Evolutionary conservation across 2,329 filamentous ascomycete genomes (phyloP), one percentile per base, ranked within the genome.

Genomic region (Pestalotiopsis sp.): DNA sequence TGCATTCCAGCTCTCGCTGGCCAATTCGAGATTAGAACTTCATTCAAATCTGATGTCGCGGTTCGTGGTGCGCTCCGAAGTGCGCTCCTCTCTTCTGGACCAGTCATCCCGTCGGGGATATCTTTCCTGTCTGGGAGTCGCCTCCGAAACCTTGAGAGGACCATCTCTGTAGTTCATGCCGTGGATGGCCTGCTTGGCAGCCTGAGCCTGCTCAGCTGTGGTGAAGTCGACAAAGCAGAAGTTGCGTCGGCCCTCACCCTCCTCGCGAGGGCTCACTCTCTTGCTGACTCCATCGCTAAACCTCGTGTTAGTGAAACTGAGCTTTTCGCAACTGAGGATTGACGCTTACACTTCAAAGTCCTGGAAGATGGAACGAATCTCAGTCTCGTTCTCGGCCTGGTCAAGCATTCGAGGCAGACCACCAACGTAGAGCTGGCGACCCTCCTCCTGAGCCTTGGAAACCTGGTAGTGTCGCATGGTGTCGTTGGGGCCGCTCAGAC

Each of bases 191-290:
- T 81, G 74, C 69, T 87, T 82, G 25, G 88, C 89, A 11, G 78
- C 78, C 41, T 83, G 77, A 0, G 87, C 88, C 70, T 91, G 86
- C 66, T 89, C 84, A 0, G 80, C 75, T 5, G 83, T 87, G 62
- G 80, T 81, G 68, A 92, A 85, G 73, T 92, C 89, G n/a, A 92
- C 87, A 69, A 91, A 92, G 73, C 88, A 88, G 77, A 89, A 91
- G 78, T 91, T 86, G 74, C 89, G 84, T 71, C 88, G 85, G 38
- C 87, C 88, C 0, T 83, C 80, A 56, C 82, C 81, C n/a, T 81
- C 77, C 74, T 81, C 89, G 75, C 83, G 89, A 70, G 85, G 88
- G 61, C 84, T 90, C 82, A 87, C 91, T 20, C 84, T 80, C 72
- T 86, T 86, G 72, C 84, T 81, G 61, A 86, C 81, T 6, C 75